Evolutionary conservation across 495 filamentous ascomycete genomes (phyloP).

Genomic region (Penicillium subrubescens): DNA sequence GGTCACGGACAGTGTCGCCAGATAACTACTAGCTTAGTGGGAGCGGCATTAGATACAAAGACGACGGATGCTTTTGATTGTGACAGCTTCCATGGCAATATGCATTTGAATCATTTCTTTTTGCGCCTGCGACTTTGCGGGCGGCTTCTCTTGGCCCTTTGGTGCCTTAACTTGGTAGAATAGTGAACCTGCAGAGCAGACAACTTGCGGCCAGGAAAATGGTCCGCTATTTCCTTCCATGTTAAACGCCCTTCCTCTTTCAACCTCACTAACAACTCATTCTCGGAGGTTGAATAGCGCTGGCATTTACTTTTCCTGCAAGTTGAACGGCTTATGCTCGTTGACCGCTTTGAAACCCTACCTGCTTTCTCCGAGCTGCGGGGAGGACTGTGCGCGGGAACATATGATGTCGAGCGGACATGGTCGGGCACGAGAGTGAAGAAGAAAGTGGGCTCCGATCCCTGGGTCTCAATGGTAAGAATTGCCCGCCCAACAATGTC

Average conservation of each 20-base stretch:
- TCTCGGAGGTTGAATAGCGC: neutral
- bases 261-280: neutral
- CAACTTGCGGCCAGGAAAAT: neutral
- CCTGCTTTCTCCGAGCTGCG: neutral
- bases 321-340: neutral
- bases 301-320: neutral
- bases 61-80: neutral
- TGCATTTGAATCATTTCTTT: neutral
- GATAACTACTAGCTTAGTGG: neutral
- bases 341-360: neutral
- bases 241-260: neutral
- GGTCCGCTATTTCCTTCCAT: constrained; percentile 1
- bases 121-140: neutral
- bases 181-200: neutral
- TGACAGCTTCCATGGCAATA: neutral
- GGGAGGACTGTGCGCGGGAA: neutral
- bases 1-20: neutral
- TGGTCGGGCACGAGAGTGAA: constrained; percentile 8
- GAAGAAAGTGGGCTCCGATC: constrained; percentile 10
- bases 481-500: constrained; percentile 4
- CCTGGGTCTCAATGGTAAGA: constrained; percentile 7
- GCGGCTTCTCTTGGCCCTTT: neutral
- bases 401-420: neutral
- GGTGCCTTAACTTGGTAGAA: neutral
- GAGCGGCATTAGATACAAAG: neutral